These are phyloP conservation scores for Maudiozyma barnettii DNA, from an alignment of 805 yeast species.

Conservation along the genomic window DNA sequence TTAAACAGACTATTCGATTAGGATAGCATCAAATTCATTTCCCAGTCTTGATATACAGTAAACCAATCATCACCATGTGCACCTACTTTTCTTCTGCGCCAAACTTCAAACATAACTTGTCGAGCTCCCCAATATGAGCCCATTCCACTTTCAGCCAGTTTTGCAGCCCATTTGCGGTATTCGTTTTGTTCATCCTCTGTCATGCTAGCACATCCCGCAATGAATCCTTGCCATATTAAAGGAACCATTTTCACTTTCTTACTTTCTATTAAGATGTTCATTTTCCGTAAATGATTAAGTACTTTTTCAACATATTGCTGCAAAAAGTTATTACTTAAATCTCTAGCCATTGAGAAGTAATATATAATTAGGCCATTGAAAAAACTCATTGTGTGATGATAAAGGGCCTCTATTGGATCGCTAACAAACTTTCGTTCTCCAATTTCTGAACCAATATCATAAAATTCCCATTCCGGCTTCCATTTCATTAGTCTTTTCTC, in stretches of 20 bases:
- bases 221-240: slow-evolving; percentile 80
- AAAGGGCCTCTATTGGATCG: slow-evolving; percentile 52
- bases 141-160: slow-evolving; percentile 43
- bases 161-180: slow-evolving; percentile 54
- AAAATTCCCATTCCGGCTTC: slow-evolving; percentile 67
- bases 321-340: slow-evolving; percentile 43
- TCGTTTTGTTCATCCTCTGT: slow-evolving; percentile 50
- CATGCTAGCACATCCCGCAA: slow-evolving; percentile 75
- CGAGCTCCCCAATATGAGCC: slow-evolving; percentile 85
- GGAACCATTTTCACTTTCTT: slow-evolving; percentile 56
- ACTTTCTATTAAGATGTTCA: slow-evolving; percentile 45
- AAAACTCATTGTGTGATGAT: slow-evolving; percentile 73
- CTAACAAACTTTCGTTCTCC: slow-evolving; percentile 19
- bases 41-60: slow-evolving; percentile 73
- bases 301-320: slow-evolving; percentile 56
- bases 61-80: slow-evolving; percentile 64
- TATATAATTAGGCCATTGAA: slow-evolving; percentile 64
- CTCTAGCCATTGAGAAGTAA: slow-evolving; percentile 54
- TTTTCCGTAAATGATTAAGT: slow-evolving; percentile 51
- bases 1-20: background rate
- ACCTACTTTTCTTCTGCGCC: slow-evolving; percentile 60
- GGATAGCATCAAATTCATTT: slow-evolving; percentile 66
- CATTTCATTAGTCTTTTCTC: slow-evolving; percentile 50
- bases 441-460: slow-evolving; percentile 15
- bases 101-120: slow-evolving; percentile 76